phyloP scores from a whole-genome alignment of 129 eudicot species.

The Centrapalus pauciflorus region DNA sequence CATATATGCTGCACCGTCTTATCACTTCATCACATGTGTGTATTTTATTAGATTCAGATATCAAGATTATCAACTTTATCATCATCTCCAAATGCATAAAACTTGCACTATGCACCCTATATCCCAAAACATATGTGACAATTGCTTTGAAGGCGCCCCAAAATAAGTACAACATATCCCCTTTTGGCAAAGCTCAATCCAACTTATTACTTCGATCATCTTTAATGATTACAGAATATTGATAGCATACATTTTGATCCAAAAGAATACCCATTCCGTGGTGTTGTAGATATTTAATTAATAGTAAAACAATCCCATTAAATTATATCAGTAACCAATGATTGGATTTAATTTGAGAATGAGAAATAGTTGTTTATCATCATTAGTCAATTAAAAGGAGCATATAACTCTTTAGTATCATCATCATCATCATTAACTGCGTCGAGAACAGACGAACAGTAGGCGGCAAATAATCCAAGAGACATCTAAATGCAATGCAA shows the following conservation, averaged over 20 bases:
- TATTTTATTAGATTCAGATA: too few species aligned
- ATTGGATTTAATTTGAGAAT: background rate
- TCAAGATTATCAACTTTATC: slow-evolving; percentile 6
- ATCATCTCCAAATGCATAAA: background rate
- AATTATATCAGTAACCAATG: background rate
- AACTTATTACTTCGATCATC: background rate
- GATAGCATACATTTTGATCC: background rate
- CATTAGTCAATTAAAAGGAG: background rate
- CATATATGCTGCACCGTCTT: background rate
- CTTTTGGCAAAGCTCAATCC: background rate
- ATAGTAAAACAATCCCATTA: background rate
- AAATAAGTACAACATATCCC: background rate
- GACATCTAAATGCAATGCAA: too few species aligned
- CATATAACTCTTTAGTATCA: background rate
- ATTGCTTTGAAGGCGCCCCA: background rate
- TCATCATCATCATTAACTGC: background rate
- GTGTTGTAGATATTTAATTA: background rate
- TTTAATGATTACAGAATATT: background rate
- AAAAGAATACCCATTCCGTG: background rate
- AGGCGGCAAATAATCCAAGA: too few species aligned
- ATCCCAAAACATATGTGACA: background rate
- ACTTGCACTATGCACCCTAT: slow-evolving; percentile 4
- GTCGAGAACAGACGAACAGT: too few species aligned
- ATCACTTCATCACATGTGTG: too few species aligned
- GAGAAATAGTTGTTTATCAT: background rate